phyloP scores from a whole-genome alignment of 2,329 filamentous ascomycete genomes.

The Aureobasidium musti region DNA sequence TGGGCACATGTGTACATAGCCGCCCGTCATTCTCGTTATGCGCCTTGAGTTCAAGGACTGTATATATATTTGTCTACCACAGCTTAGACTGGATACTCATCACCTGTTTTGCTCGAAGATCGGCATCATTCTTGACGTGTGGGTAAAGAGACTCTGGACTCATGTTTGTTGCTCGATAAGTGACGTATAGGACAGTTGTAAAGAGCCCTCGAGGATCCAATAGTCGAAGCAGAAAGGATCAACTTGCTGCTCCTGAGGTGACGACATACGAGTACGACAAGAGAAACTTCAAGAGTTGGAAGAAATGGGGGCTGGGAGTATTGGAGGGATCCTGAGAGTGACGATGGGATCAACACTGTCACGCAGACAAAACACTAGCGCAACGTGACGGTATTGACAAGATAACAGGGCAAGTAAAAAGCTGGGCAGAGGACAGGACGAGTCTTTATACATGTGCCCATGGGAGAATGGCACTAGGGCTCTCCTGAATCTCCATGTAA shows the following conservation, averaged over 20 bases:
- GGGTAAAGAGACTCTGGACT: not conserved
- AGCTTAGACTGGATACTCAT: not conserved
- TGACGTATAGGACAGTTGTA: not conserved
- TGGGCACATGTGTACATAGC: not conserved
- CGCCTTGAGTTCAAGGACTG: slow-evolving; percentile 1
- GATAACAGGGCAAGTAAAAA: no score
- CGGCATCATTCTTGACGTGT: not conserved
- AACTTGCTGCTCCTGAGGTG: not conserved
- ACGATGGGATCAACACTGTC: not conserved
- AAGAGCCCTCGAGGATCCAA: not conserved
- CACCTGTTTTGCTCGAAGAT: not conserved
- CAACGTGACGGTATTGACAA: not conserved
- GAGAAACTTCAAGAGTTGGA: not conserved
- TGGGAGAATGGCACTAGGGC: not conserved
- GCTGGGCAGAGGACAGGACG: not conserved
- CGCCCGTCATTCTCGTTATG: not conserved
- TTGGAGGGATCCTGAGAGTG: no score
- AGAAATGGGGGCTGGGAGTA: not conserved
- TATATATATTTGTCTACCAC: slow-evolving; percentile 3
- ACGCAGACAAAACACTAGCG: not conserved
- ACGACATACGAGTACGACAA: not conserved
- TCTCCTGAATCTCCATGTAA: not conserved
- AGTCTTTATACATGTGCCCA: not conserved
- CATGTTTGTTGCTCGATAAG: no score
- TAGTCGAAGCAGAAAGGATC: no score